Conservation (phyloP, 2,329 filamentous ascomycete genomes). For the Waltergamsia citrina region DNA sequence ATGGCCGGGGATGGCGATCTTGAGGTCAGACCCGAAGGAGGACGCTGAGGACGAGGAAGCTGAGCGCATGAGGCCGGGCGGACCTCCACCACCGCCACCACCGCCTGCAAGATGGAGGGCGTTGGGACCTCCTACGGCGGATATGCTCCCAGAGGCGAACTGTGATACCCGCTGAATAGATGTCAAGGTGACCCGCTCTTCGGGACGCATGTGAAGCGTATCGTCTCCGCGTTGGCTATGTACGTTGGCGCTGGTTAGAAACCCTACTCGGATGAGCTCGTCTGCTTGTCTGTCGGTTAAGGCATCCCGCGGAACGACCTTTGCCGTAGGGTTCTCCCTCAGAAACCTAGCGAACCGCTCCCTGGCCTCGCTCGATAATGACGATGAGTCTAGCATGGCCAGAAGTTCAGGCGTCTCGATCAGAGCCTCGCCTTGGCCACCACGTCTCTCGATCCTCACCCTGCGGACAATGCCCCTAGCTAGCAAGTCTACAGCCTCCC, state of each 20-base stretch:
- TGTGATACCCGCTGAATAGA: constrained; percentile 53
- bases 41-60: constrained; percentile 7
- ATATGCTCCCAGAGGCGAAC: constrained; percentile 59
- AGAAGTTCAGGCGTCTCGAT: constrained; percentile 50
- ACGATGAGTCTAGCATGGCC: constrained; percentile 25
- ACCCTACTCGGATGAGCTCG: constrained; percentile 54
- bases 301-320: constrained; percentile 14
- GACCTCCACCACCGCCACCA: constrained; percentile 25
- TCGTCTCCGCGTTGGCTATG: constrained; percentile 17
- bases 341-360: constrained; percentile 44
- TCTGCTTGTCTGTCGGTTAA: constrained; percentile 39
- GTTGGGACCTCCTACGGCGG: constrained; percentile 58
- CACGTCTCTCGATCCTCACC: constrained; percentile 52
- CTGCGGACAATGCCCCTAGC: constrained; percentile 48
- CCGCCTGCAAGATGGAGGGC: constrained; percentile 58
- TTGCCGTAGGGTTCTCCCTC: constrained; percentile 34
- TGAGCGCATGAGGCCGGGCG: constrained; percentile 6
- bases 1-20: constrained; percentile 55
- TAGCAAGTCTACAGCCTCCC: constrained; percentile 55
- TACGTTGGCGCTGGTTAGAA: constrained; percentile 43
- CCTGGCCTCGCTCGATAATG: constrained; percentile 31
- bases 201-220: constrained; percentile 36
- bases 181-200: constrained; percentile 44
- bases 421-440: constrained; percentile 54
- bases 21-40: neutral